Percentiles rank a stretch among this genome's conserved stretches.
These are phyloP conservation scores for Cicer chorassanicum DNA, from an alignment of 306 rosid species.

Conservation along the genomic window DNA sequence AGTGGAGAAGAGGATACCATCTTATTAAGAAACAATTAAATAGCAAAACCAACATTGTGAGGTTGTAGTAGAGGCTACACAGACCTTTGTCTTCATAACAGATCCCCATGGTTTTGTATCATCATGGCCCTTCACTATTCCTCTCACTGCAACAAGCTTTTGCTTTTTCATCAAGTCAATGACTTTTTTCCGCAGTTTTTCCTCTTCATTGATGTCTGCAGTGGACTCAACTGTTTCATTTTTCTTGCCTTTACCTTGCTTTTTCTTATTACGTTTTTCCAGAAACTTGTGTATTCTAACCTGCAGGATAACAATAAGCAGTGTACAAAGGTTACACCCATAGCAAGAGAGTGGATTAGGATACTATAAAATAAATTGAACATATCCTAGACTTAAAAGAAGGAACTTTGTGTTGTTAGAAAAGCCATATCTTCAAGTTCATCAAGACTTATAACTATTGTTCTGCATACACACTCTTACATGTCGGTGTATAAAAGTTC, in stretches of 20 bases:
- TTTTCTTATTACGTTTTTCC: slow-evolving; percentile 66
- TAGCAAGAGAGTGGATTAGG: slow-evolving; percentile 12
- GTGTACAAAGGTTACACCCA: slow-evolving; percentile 40
- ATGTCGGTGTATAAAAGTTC: not conserved
- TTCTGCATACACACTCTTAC: not conserved
- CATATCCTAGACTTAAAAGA: not conserved
- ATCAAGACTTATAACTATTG: not conserved
- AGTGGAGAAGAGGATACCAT: slow-evolving; percentile 1
- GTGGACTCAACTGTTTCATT: slow-evolving; percentile 47
- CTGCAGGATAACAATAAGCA: slow-evolving; percentile 57
- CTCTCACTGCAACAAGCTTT: slow-evolving; percentile 64
- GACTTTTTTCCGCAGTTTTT: slow-evolving; percentile 76
- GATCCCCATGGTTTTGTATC: slow-evolving; percentile 75
- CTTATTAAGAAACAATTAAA: slow-evolving; percentile 39
- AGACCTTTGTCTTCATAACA: slow-evolving; percentile 73
- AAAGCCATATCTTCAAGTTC: slow-evolving; percentile 24
- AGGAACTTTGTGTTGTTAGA: not conserved
- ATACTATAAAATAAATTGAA: not conserved
- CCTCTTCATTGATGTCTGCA: slow-evolving; percentile 53
- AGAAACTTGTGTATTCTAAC: slow-evolving; percentile 79
- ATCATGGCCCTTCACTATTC: slow-evolving; percentile 58
- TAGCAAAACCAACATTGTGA: slow-evolving; percentile 28
- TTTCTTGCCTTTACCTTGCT: slow-evolving; percentile 54
- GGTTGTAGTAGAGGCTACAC: slow-evolving; percentile 40
- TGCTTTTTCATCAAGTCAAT: slow-evolving; percentile 77